Evolutionary conservation across 768 basidiomycete species (phyloP).

Genomic region (Scleroderma citrinum): DNA sequence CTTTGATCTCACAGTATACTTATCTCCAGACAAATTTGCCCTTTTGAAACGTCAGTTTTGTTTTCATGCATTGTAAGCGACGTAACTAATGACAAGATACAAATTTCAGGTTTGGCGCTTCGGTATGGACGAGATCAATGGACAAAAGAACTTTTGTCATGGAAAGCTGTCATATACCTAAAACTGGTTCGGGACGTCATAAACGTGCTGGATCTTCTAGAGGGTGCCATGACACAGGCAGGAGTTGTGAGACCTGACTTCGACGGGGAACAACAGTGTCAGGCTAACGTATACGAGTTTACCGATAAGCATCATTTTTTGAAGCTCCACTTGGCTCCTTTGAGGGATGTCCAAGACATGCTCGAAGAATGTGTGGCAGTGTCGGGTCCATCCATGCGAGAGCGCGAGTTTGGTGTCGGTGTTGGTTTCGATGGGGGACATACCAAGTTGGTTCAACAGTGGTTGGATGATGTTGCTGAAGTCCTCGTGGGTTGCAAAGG

Average conservation of each 20-base stretch:
- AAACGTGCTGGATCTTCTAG: conserved; percentile 50
- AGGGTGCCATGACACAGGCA: conserved; percentile 42
- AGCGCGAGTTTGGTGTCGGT: conserved; percentile 63
- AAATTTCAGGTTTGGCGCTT: conserved; percentile 58
- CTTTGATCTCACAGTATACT: no score
- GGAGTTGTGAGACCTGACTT: background rate
- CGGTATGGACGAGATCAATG: conserved; percentile 67
- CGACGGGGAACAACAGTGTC: conserved; percentile 11
- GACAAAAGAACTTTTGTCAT: conserved; percentile 60
- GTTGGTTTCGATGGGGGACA: conserved; percentile 39
- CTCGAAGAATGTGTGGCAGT: conserved; percentile 53
- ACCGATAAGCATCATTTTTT: conserved; percentile 57
- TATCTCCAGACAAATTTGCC: no score
- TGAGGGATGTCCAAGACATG: conserved; percentile 51
- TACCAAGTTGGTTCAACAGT: conserved; percentile 20
- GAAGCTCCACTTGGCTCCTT: conserved; percentile 51
- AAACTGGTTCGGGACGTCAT: conserved; percentile 75
- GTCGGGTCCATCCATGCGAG: conserved; percentile 55
- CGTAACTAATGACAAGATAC: background rate
- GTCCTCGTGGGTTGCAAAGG: conserved; percentile 55
- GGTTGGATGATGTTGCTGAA: conserved; percentile 48
- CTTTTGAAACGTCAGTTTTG: background rate
- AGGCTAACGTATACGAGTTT: conserved; percentile 33
- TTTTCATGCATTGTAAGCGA: background rate
- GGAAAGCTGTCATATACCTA: conserved; percentile 71